Evolutionary conservation across 2,329 filamentous ascomycete genomes (phyloP).

Genomic region (Pseudogymnoascus sp.): DNA sequence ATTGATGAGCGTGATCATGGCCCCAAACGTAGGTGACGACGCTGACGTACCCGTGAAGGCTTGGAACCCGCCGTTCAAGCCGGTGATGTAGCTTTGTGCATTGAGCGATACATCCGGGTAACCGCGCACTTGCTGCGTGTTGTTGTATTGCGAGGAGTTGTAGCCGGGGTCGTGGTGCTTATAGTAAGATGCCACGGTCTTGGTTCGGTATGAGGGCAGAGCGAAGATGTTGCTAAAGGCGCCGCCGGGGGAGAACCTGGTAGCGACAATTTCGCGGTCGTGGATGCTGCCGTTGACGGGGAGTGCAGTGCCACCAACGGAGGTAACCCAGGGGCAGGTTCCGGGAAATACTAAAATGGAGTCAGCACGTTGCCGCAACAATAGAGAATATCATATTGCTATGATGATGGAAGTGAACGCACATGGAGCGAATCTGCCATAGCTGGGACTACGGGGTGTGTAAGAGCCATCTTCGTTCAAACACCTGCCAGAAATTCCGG

Average conservation of each 20-base stretch:
- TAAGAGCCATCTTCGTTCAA: not conserved
- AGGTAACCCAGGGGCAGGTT: constrained; percentile 58
- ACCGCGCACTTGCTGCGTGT: constrained; percentile 21
- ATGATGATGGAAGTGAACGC: not conserved
- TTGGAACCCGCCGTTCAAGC: constrained; percentile 16
- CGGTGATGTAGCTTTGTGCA: constrained; percentile 22
- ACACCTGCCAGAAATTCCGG: too few species aligned
- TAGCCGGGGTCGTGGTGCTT: constrained; percentile 20
- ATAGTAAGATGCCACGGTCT: constrained; percentile 21
- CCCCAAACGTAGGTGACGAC: constrained; percentile 47
- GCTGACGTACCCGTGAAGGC: constrained; percentile 22
- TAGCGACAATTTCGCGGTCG: constrained; percentile 15
- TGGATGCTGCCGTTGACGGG: constrained; percentile 28
- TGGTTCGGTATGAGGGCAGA: constrained; percentile 21
- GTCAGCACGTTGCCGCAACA: constrained; percentile 10
- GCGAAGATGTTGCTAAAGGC: constrained; percentile 39
- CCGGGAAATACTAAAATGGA: constrained; percentile 49
- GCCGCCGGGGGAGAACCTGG: constrained; percentile 31
- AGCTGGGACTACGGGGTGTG: constrained; percentile 13
- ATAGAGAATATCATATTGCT: not conserved
- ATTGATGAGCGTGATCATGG: constrained; percentile 39
- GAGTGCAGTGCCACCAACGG: constrained; percentile 51
- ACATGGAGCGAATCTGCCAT: constrained; percentile 17
- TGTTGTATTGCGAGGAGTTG: constrained; percentile 16
- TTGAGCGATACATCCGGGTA: constrained; percentile 24